Evolutionary conservation across 2,329 filamentous ascomycete species (phyloP).

Genomic region (Aspergillus latus): DNA sequence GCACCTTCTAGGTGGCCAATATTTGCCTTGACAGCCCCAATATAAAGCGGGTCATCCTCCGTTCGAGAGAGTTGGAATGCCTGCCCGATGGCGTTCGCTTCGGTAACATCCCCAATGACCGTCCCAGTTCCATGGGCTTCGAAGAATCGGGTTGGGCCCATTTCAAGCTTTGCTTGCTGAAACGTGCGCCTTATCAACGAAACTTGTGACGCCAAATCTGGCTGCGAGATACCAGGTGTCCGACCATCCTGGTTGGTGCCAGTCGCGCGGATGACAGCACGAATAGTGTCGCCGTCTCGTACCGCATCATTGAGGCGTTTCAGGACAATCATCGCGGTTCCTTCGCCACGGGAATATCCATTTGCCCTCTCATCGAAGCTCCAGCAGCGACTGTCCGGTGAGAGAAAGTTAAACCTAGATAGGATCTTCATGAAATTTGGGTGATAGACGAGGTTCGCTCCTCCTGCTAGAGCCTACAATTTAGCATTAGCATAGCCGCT

Average conservation of each 20-base stretch:
- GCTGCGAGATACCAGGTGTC: constrained; percentile 4
- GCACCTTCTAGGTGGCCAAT: constrained; percentile 32
- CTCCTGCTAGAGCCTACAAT: not conserved
- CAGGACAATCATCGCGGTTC: not conserved
- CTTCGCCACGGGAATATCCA: constrained; percentile 15
- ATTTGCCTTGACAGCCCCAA: constrained; percentile 14
- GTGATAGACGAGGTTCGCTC: not conserved
- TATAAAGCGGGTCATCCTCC: not conserved
- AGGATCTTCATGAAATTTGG: not conserved
- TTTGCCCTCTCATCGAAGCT: constrained; percentile 8
- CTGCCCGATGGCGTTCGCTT: constrained; percentile 16
- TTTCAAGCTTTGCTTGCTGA: constrained; percentile 14
- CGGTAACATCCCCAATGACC: constrained; percentile 23
- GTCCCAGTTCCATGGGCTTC: constrained; percentile 47
- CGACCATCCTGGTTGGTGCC: constrained; percentile 30
- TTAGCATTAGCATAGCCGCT: no score
- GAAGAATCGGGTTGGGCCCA: constrained; percentile 30
- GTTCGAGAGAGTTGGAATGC: constrained; percentile 4
- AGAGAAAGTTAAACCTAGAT: not conserved
- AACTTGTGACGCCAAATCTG: not conserved
- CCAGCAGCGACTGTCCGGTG: not conserved
- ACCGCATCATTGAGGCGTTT: constrained; percentile 6
- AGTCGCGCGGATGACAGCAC: constrained; percentile 7
- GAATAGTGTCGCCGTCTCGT: constrained; percentile 1
- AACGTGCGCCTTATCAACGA: not conserved